Percentiles rank a stretch among this genome's conserved stretches.
These are phyloP conservation scores for Fusarium anguioides DNA, from an alignment of 2,329 filamentous ascomycete genomes.

Conservation along the genomic window DNA sequence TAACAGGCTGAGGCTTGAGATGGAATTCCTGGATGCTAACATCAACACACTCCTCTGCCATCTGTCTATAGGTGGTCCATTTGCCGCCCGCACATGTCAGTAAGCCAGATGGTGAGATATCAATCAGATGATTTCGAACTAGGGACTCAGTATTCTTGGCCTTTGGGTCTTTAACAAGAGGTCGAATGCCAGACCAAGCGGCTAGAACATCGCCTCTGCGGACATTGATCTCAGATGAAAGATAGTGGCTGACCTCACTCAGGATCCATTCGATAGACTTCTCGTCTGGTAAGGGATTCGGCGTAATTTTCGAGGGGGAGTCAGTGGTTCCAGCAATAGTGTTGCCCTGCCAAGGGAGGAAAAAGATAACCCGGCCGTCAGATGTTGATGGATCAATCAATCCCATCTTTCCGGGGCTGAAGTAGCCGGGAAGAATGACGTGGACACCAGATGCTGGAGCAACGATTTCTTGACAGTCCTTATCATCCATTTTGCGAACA, in stretches of 20 bases:
- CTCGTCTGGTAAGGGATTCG: slow-evolving; percentile 82
- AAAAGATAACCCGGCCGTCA: slow-evolving; percentile 91
- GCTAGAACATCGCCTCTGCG: slow-evolving; percentile 88
- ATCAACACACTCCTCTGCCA: slow-evolving; percentile 91
- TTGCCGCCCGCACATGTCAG: slow-evolving; percentile 90
- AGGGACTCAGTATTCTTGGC: slow-evolving; percentile 87
- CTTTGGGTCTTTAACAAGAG: slow-evolving; percentile 86
- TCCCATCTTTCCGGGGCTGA: slow-evolving; percentile 86
- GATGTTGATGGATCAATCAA: slow-evolving; percentile 88
- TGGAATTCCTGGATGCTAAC: slow-evolving; percentile 77
- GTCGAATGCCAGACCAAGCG: slow-evolving; percentile 89
- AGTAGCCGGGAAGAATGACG: slow-evolving; percentile 88
- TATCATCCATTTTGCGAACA: slow-evolving; percentile 87
- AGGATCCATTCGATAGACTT: slow-evolving; percentile 91
- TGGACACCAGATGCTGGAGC: slow-evolving; percentile 88
- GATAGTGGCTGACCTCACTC: slow-evolving; percentile 82
- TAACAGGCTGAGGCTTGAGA: slow-evolving; percentile 67
- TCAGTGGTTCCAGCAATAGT: slow-evolving; percentile 92
- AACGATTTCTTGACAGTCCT: slow-evolving; percentile 78
- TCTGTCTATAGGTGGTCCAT: slow-evolving; percentile 93
- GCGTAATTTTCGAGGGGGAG: slow-evolving; percentile 79
- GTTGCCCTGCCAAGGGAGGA: slow-evolving; percentile 92
- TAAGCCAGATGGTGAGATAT: slow-evolving; percentile 81
- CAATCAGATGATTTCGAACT: slow-evolving; percentile 86
- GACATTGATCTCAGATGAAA: slow-evolving; percentile 86